Conservation (phyloP, 192 early-diverging fungal species). For the Coemansia sp. region DNA sequence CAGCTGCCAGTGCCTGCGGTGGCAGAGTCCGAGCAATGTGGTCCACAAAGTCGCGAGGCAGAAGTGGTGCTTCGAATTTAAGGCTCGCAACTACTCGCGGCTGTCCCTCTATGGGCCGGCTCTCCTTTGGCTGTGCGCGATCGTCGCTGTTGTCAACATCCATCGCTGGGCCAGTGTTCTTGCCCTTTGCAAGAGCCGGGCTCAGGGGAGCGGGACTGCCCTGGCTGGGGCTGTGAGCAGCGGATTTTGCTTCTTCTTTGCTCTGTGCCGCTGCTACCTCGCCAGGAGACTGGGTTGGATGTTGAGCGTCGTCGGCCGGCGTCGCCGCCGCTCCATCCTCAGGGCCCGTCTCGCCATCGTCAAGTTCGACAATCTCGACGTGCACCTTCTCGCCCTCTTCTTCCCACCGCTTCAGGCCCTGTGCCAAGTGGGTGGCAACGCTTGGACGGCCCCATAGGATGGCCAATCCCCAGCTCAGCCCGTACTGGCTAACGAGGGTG, state of each 20-base stretch:
- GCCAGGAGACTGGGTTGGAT: not conserved
- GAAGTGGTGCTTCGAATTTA: slow-evolving; percentile 39
- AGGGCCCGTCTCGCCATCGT: not conserved
- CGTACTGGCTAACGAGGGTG: slow-evolving; percentile 29
- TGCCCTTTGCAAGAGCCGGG: not conserved
- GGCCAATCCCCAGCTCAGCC: slow-evolving; percentile 43
- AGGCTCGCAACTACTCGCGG: slow-evolving; percentile 31
- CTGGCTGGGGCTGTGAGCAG: not conserved
- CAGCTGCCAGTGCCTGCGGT: slow-evolving; percentile 16
- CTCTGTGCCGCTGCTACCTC: not conserved
- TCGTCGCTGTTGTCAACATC: slow-evolving; percentile 12
- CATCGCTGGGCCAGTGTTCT: slow-evolving; percentile 6
- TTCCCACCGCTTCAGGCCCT: slow-evolving; percentile 47
- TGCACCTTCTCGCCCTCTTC: slow-evolving; percentile 24
- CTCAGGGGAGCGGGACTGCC: not conserved
- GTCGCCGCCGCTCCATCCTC: not conserved
- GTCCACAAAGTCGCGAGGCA: slow-evolving; percentile 43
- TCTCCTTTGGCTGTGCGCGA: not conserved
- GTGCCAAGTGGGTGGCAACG: slow-evolving; percentile 24
- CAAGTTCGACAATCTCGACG: slow-evolving; percentile 20
- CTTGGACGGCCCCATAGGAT: slow-evolving; percentile 49
- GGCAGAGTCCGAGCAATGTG: slow-evolving; percentile 35
- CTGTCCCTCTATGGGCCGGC: not conserved
- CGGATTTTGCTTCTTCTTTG: not conserved
- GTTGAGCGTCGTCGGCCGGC: not conserved